Evolutionary conservation across 768 basidiomycete species (phyloP).

Genomic region (Pleurotus giganteus): DNA sequence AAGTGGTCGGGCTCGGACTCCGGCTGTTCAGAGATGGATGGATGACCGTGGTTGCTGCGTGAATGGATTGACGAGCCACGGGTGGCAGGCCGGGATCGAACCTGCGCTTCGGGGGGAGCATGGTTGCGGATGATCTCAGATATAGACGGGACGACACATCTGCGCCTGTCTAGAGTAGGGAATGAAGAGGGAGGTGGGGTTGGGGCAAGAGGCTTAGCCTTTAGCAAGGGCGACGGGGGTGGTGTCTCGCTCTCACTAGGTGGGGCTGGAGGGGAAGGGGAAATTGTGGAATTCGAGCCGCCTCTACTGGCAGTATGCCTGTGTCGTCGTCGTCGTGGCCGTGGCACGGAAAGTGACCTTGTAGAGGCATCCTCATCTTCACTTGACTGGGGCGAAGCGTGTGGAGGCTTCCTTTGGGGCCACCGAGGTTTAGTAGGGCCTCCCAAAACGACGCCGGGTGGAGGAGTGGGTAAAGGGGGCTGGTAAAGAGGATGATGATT

Average conservation of each 20-base stretch:
- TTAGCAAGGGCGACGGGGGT: conserved; percentile 13
- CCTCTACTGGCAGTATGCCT: conserved; percentile 28
- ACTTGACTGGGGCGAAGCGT: conserved; percentile 29
- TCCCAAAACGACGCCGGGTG: conserved; percentile 75
- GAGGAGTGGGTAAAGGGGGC: conserved; percentile 81
- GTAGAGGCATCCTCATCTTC: conserved; percentile 48
- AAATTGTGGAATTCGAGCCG: conserved; percentile 22
- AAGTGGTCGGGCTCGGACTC: conserved; percentile 53
- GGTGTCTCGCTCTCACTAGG: conserved; percentile 12
- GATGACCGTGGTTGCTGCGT: conserved; percentile 42
- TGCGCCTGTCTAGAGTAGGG: conserved; percentile 30
- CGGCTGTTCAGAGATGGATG: conserved; percentile 47
- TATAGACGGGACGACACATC: conserved; percentile 72
- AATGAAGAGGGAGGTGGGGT: conserved; percentile 17
- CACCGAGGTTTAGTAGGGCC: conserved; percentile 35
- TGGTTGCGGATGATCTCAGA: conserved; percentile 85
- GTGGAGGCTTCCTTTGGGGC: conserved; percentile 23
- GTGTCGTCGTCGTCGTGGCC: conserved; percentile 30
- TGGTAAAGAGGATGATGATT: conserved; percentile 76
- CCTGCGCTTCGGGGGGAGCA: conserved; percentile 58
- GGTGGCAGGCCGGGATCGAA: conserved; percentile 44
- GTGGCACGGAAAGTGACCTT: conserved; percentile 27
- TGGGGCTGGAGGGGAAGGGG: conserved; percentile 12
- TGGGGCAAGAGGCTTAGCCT: conserved; percentile 8
- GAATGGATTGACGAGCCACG: conserved; percentile 46